Evolutionary conservation across 441 rosid species (phyloP).

Genomic region (Aquilaria agallochum): DNA sequence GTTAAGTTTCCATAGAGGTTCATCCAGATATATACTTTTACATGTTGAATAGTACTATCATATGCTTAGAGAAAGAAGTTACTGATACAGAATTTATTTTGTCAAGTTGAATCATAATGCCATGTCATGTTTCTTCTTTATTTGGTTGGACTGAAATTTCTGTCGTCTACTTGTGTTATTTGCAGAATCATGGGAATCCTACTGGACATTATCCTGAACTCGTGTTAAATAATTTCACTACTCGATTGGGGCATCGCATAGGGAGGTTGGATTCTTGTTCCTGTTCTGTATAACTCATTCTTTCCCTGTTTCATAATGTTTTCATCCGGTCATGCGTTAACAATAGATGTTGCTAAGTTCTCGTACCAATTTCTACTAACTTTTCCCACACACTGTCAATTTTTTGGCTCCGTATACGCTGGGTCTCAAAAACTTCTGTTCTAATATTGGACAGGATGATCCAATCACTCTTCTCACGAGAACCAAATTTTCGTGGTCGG

Average conservation of each 20-base stretch:
- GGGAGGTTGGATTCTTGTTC: conserved; percentile 53
- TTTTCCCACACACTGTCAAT: conserved; percentile 8
- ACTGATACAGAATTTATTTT: not conserved
- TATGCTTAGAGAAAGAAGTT: no score
- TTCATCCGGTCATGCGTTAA: not conserved
- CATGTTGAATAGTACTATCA: no score
- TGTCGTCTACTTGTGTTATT: not conserved
- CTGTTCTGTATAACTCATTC: not conserved
- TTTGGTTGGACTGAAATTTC: not conserved
- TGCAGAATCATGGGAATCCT: conserved; percentile 90
- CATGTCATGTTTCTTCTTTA: not conserved
- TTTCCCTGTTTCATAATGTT: not conserved
- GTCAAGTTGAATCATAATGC: not conserved
- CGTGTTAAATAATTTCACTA: conserved; percentile 76
- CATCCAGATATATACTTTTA: no score
- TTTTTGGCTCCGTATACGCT: conserved; percentile 1
- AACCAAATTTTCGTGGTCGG: conserved; percentile 79
- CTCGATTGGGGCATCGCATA: conserved; percentile 85
- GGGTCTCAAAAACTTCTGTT: no score
- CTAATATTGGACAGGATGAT: conserved; percentile 40
- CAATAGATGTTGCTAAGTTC: not conserved
- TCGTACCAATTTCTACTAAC: not conserved
- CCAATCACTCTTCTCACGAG: conserved; percentile 83
- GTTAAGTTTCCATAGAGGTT: not conserved
- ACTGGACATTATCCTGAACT: conserved; percentile 89